Evolutionary conservation across 2,329 filamentous ascomycete genomes (phyloP).

Genomic region (Fusarium sp.): DNA sequence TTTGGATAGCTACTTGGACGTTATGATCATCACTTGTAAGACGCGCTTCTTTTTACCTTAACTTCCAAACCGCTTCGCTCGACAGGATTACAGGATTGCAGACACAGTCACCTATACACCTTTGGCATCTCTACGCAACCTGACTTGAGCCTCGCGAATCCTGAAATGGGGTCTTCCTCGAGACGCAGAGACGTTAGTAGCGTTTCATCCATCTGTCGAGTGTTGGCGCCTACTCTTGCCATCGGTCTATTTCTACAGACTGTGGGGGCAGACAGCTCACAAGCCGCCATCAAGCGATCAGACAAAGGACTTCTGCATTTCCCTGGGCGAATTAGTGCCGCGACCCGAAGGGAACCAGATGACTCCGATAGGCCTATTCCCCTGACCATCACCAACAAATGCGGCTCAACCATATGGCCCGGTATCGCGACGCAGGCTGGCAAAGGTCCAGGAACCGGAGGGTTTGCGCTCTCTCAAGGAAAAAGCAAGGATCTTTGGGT

Average conservation of each 20-base stretch:
- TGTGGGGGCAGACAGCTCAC: slow-evolving; percentile 24
- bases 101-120: neutral
- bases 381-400: slow-evolving; percentile 77
- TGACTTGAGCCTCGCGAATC: neutral
- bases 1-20: slow-evolving; percentile 18
- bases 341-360: slow-evolving; percentile 31
- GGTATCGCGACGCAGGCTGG: slow-evolving; percentile 80
- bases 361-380: slow-evolving; percentile 59
- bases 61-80: slow-evolving; percentile 3
- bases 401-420: slow-evolving; percentile 78
- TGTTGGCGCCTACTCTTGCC: slow-evolving; percentile 39
- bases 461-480: slow-evolving; percentile 74
- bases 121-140: neutral
- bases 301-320: slow-evolving; percentile 46
- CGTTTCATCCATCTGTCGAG: slow-evolving; percentile 37
- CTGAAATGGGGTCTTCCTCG: slow-evolving; percentile 34
- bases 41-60: slow-evolving; percentile 15
- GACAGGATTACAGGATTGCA: slow-evolving; percentile 1
- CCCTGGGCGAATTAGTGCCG: slow-evolving; percentile 42
- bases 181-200: slow-evolving; percentile 22
- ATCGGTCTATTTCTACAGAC: slow-evolving; percentile 37
- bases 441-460: slow-evolving; percentile 72
- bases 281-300: slow-evolving; percentile 38
- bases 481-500: slow-evolving; percentile 72
- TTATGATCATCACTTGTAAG: slow-evolving; percentile 22